Evolutionary conservation across 2,329 filamentous ascomycete species (phyloP).

Genomic region (Fusarium hostae): DNA sequence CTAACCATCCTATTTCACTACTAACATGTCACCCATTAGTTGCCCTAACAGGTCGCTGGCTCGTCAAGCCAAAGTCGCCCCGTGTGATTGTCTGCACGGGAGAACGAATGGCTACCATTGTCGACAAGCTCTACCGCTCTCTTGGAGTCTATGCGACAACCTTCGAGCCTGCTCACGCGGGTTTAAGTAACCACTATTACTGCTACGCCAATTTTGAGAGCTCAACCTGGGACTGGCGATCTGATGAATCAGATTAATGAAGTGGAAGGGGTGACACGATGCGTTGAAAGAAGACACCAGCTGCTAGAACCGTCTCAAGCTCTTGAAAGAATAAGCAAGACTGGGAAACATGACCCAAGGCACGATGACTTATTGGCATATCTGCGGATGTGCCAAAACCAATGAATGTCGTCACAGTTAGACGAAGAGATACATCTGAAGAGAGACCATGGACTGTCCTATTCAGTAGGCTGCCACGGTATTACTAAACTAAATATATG

Average conservation of each 20-base stretch:
- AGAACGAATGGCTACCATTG: slow-evolving; percentile 75
- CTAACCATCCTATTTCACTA: neutral
- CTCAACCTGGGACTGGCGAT: slow-evolving; percentile 58
- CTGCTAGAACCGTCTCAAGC: neutral
- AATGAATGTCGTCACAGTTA: neutral
- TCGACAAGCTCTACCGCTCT: slow-evolving; percentile 74
- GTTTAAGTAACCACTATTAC: slow-evolving; percentile 82
- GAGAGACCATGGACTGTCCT: slow-evolving; percentile 3
- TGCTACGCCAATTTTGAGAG: slow-evolving; percentile 84
- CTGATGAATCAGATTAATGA: slow-evolving; percentile 23
- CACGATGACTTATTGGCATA: neutral
- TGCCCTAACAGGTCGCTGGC: slow-evolving; percentile 79
- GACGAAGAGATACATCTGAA: neutral
- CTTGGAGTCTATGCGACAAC: slow-evolving; percentile 72
- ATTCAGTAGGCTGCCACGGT: neutral
- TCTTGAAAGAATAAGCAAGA: neutral
- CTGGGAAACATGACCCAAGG: neutral
- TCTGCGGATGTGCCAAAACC: neutral
- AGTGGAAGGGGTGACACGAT: neutral
- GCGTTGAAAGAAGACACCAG: neutral
- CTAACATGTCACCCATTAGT: slow-evolving; percentile 56
- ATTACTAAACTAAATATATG: slow-evolving; percentile 28
- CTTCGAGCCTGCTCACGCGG: slow-evolving; percentile 76
- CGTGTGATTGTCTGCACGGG: slow-evolving; percentile 78
- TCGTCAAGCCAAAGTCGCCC: slow-evolving; percentile 61